Conservation (phyloP, 163 green algal genomes). For the Prototheca wickerhamii region DNA sequence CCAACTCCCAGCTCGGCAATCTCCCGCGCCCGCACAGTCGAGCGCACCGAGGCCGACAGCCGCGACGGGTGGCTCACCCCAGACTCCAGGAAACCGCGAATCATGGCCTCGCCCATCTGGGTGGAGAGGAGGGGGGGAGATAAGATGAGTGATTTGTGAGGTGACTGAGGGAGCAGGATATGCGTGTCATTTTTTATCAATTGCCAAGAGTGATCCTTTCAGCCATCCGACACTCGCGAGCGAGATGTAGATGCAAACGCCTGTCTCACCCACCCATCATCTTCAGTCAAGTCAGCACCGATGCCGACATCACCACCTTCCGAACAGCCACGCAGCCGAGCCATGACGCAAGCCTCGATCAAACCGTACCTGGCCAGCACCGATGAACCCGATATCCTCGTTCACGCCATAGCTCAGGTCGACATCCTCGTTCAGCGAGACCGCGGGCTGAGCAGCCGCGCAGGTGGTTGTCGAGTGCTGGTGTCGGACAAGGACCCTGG, state of each 20-base stretch:
- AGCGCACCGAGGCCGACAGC: slow-evolving; percentile 27
- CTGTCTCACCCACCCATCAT: neutral
- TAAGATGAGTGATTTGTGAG: neutral
- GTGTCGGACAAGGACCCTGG: neutral
- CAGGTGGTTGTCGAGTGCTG: neutral
- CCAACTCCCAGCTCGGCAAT: slow-evolving; percentile 29
- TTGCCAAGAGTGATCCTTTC: neutral
- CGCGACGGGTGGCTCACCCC: slow-evolving; percentile 13
- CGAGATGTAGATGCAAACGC: neutral
- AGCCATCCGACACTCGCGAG: neutral
- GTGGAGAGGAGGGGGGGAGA: neutral
- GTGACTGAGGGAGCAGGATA: neutral
- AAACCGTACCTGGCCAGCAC: slow-evolving; percentile 12
- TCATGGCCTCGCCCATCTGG: slow-evolving; percentile 48
- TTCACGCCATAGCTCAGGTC: neutral
- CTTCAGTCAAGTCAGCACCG: neutral
- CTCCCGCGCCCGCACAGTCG: slow-evolving; percentile 14
- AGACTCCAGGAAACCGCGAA: slow-evolving; percentile 34
- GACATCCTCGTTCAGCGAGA: neutral
- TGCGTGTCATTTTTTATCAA: neutral
- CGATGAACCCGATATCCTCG: slow-evolving; percentile 31
- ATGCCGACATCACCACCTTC: neutral
- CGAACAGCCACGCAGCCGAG: neutral
- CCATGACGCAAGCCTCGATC: neutral
- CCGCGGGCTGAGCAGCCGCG: neutral